phyloP scores from a whole-genome alignment of 805 yeast species.

The Starmerella apis region DNA sequence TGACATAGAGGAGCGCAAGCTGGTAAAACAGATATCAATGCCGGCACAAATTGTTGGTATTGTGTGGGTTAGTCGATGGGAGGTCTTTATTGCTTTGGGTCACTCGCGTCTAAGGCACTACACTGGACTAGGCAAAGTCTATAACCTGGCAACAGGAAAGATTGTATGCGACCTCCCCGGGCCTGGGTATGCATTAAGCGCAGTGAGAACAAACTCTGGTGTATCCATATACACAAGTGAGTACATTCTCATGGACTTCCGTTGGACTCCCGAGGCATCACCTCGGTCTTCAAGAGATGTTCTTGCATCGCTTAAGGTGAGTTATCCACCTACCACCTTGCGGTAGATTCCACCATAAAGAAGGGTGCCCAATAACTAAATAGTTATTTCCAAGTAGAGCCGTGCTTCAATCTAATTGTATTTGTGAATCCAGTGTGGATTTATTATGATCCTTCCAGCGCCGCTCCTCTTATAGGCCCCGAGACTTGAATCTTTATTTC shows the following conservation, averaged over 20 bases:
- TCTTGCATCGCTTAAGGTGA: background rate
- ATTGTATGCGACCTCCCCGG: slow-evolving; percentile 17
- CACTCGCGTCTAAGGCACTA: slow-evolving; percentile 15
- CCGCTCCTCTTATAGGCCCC: too few relatives aligned
- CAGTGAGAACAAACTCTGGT: slow-evolving; percentile 14
- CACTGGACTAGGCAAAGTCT: slow-evolving; percentile 13
- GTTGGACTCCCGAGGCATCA: slow-evolving; percentile 7
- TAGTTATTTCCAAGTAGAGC: too few relatives aligned
- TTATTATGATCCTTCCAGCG: too few relatives aligned
- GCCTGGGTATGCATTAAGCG: slow-evolving; percentile 12
- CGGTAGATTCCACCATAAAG: background rate
- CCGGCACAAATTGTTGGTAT: slow-evolving; percentile 19
- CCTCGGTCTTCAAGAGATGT: background rate
- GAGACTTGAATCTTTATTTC: too few relatives aligned
- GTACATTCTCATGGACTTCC: background rate
- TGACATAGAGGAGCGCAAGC: background rate
- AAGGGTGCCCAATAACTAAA: too few relatives aligned
- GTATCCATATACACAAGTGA: slow-evolving; percentile 13
- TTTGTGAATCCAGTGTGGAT: too few relatives aligned
- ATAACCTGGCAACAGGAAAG: slow-evolving; percentile 3
- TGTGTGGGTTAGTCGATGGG: slow-evolving; percentile 17
- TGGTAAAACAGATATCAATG: slow-evolving; percentile 7
- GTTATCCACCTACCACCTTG: background rate
- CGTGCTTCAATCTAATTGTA: too few relatives aligned
- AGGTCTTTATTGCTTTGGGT: slow-evolving; percentile 18